Evolutionary conservation across 352 stramenopile species (phyloP), one percentile per base, ranked within the genome.

Genomic region (Phytophthora aleatoria): DNA sequence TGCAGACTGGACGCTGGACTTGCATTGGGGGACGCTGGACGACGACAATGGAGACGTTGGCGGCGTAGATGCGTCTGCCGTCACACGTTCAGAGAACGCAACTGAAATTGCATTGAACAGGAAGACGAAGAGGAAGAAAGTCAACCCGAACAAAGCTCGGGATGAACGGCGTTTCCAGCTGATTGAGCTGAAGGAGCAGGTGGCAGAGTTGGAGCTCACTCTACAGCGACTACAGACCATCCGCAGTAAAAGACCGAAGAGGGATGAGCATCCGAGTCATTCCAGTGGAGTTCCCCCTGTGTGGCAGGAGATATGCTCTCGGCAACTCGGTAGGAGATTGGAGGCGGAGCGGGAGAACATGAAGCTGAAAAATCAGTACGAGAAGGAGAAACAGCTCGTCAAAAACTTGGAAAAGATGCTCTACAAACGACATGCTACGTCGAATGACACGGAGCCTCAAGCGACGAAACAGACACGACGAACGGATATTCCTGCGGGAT

Each of bases 271-370:
- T 6, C 20, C 27, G 11, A 16, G 13, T 41, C 1, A 38, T 45
- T 31, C 5, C 2, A 35, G 8, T 16, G 61, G 31, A 54, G 31
- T 74, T 27, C 58, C 62, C 0, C 52, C 24, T 31, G 47, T 73
- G 43, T 80, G 72, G 72, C 45, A 76, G 20, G 60, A 70, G 6
- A 57, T 76, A n/a, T 73, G 64, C 30, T 26, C 41, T 2, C 48
- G 53, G 3, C 69, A 80, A 36, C 20, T 61, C 5, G 16, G 39
- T 9, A 62, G 57, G 2, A 56, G 68, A 7, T 3, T 66, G 31
- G 56, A 73, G 26, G 57, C 65, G 1, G 60, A 80, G 36, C 28
- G 43, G 9, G 69, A 77, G 41, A 80, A 77, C 39, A n/a, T 61
- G 5, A 57, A 48, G 5, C 62, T 80, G 24, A 77, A 73, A 53